These are phyloP conservation scores for Sisymbrium irio DNA, from an alignment of 345 rosid species.

Conservation along the genomic window DNA sequence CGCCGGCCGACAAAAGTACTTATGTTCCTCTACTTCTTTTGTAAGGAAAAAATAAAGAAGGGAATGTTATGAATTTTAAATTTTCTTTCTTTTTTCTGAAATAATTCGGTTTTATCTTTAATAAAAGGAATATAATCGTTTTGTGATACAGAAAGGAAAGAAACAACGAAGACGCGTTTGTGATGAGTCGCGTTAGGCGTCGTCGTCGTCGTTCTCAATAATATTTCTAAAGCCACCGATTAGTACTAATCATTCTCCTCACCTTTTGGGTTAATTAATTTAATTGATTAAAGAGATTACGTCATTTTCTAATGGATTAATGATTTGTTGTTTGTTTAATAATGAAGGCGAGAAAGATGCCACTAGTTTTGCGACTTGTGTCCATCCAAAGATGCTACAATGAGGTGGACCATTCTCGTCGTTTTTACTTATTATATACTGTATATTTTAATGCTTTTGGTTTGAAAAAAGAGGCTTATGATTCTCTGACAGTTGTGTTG, in stretches of 20 bases:
- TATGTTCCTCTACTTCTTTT: neutral
- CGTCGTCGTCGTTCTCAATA: neutral
- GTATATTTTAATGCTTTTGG: neutral
- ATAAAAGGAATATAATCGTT: neutral
- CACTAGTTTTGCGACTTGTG: slow-evolving; percentile 31
- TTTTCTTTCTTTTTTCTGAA: neutral
- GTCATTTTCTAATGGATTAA: slow-evolving; percentile 14
- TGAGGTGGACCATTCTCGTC: slow-evolving; percentile 23
- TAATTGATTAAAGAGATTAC: neutral
- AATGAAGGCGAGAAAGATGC: slow-evolving; percentile 16
- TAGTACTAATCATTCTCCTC: slow-evolving; percentile 20
- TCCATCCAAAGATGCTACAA: slow-evolving; percentile 31
- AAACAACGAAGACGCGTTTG: slow-evolving; percentile 26
- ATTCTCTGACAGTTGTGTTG: slow-evolving; percentile 32
- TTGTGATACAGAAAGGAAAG: slow-evolving; percentile 6
- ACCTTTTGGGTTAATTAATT: slow-evolving; percentile 1
- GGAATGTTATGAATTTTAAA: neutral
- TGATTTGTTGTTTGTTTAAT: neutral
- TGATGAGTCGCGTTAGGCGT: neutral
- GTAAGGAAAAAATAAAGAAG: slow-evolving; percentile 6
- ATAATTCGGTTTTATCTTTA: neutral
- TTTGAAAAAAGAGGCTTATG: slow-evolving; percentile 5
- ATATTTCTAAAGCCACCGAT: slow-evolving; percentile 19
- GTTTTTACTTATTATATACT: neutral
- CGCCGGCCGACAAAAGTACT: slow-evolving; percentile 32